A percentile compares a stretch with the other conserved stretches of the same genome.
Conservation (phyloP, 495 filamentous ascomycete species). For the Delitschia confertaspora region DNA sequence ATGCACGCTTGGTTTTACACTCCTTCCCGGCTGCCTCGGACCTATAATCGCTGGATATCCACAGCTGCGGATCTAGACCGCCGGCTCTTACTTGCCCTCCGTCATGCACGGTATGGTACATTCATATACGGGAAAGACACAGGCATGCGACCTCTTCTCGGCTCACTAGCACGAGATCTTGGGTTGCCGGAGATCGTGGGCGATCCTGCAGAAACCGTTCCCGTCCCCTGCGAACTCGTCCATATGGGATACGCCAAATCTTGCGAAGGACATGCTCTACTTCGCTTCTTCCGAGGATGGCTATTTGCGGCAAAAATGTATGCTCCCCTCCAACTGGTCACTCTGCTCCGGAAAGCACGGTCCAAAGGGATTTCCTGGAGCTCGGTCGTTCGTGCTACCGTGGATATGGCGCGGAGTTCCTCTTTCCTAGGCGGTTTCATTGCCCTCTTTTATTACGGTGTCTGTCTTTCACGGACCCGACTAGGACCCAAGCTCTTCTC, state of each 20-base stretch:
- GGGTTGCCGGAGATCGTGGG: constrained; percentile 62
- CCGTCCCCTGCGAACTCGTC: constrained; percentile 81
- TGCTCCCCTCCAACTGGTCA: constrained; percentile 62
- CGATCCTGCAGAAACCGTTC: constrained; percentile 62
- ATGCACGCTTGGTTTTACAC: constrained; percentile 89
- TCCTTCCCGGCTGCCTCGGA: constrained; percentile 57
- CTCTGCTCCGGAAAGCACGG: constrained; percentile 35
- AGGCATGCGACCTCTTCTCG: constrained; percentile 60
- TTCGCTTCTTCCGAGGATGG: constrained; percentile 63
- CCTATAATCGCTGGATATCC: constrained; percentile 82
- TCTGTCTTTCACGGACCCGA: constrained; percentile 75
- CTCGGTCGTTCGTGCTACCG: constrained; percentile 41
- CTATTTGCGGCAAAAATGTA: constrained; percentile 71
- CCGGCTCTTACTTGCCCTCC: constrained; percentile 67
- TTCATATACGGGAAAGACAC: constrained; percentile 64
- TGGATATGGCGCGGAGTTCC: constrained; percentile 62
- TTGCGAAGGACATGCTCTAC: constrained; percentile 71
- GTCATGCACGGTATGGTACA: constrained; percentile 45
- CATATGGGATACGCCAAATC: constrained; percentile 70
- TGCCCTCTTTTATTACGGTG: constrained; percentile 75
- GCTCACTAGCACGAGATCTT: constrained; percentile 68
- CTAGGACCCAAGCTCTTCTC: constrained; percentile 63
- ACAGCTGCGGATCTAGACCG: constrained; percentile 69
- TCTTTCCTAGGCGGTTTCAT: constrained; percentile 79
- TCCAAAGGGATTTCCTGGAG: constrained; percentile 25